Evolutionary conservation across 768 basidiomycete genomes (phyloP), one percentile per base, ranked within the genome.

Genomic region (Lyophyllum shimeji): DNA sequence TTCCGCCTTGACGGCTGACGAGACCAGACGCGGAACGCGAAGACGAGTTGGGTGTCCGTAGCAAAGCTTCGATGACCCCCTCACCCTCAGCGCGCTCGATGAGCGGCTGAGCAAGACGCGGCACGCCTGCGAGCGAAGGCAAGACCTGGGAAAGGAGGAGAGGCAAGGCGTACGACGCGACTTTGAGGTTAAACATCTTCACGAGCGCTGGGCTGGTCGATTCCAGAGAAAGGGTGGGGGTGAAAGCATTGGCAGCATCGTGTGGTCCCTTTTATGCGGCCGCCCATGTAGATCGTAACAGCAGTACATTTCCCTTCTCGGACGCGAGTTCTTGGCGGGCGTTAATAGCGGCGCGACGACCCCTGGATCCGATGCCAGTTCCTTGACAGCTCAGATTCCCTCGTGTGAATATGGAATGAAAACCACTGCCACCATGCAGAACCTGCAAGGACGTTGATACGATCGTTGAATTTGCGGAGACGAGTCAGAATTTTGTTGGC

Each of bases 31-130:
- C 40, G 21, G 42, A 37, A 8, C 46, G 39, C 23, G 48, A n/a
- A 57, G n/a, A n/a, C n/a, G 39, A 29, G 42, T 43, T 43, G 52
- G 40, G 18, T 40, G 21, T 46, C 29, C 44, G 59, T 18, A 60
- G 59, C 37, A 60, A 50, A 37, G 56, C 56, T 15, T 39, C 25
- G 31, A 57, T 57, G 20, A 33, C 31, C 23, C 43, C 40, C 23
- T 33, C 46, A 42, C 13, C 34, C 52, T 34, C 18, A 8, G 20
- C 39, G 21, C 12, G 52, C 7, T 43, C 43, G 33, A n/a, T 21
- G 12, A 55, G 21, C 29, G 54, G 42, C 20, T 21, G 47, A 25
- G 39, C 23, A 50, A 29, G 49, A 31, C 46, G 44, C 34, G 49
- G 7, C 29, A 44, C 17, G 2, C 39, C 37, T 18, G 53, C 18